Base-by-base conservation (phyloP, 2,329 filamentous ascomycete species). In the Monilinia vaccinii-corymbosi region DNA sequence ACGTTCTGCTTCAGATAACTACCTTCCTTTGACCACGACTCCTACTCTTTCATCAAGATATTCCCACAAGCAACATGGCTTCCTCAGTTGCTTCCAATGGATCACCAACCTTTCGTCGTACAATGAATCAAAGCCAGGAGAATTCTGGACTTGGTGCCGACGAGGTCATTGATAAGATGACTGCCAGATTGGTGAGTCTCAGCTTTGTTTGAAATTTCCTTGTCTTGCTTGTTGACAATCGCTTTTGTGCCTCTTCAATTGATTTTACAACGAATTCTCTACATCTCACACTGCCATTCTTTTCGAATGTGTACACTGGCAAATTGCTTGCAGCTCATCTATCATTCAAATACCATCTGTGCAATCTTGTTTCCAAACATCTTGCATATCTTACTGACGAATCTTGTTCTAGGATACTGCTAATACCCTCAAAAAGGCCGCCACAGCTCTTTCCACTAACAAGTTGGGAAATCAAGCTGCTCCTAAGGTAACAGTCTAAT, bases 381-480 rank as follows among this genome's bases (percentile, higher is more conserved):
- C 47, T 45, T 52, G 58, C 48, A 38, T 38, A 52, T 60, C 28
- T 50, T 52, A 64, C 60, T 68, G 60, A 66, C 60, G 23, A 55
- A 61, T 38, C 23, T 46, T 47, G 14, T 32, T 49, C 45, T 59
- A 70, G 67, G 64, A 69, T 51, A 58, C 59, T 45, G 44, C 63
- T 49, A 55, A 58, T 58, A 65, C 65, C 21, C 63, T 72, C 56
- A 73, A 73, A 65, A 71, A 71, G 57, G 70, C 71, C 46, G 71
- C 79, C 34, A 72, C 75, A 42, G 75, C 76, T 44, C 73, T 85
- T 64, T 71, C 77, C 32, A 77, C 81, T 6, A 81, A 78, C 52
- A 84, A 81, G 67, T 70, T 84, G 65, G 76, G 75, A 60, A 84
- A 84, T 61, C 80, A 83, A 70, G 74, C 66, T 36, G 74, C 67